Conservation (phyloP, 1,284 basidiomycete genomes). For the Baeospora myosura region DNA sequence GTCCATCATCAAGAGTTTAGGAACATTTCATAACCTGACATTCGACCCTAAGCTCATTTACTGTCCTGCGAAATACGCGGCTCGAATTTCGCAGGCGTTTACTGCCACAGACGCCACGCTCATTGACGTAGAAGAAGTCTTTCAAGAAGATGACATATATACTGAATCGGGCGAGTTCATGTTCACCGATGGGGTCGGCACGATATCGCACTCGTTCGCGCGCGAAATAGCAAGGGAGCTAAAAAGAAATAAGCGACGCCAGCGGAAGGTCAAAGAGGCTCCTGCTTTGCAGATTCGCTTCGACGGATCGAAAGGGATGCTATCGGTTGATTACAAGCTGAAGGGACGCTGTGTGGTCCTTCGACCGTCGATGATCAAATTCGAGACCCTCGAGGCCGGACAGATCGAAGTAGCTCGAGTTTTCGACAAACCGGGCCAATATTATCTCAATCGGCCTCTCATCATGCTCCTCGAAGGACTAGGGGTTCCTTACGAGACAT, state of each 20-base stretch:
- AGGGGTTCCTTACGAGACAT: constrained; percentile 45
- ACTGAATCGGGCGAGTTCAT: constrained; percentile 35
- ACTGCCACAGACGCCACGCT: constrained; percentile 60
- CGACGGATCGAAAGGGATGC: constrained; percentile 56
- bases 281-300: constrained; percentile 55
- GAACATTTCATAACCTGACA: constrained; percentile 39
- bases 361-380: constrained; percentile 59
- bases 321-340: constrained; percentile 47
- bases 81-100: constrained; percentile 65
- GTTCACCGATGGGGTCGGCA: constrained; percentile 62
- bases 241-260: constrained; percentile 29
- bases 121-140: constrained; percentile 47
- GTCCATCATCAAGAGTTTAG: constrained; percentile 45
- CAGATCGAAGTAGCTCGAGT: constrained; percentile 58
- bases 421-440: constrained; percentile 48
- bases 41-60: constrained; percentile 41
- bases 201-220: constrained; percentile 53
- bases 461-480: constrained; percentile 61
- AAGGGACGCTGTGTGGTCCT: constrained; percentile 39
- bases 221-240: constrained; percentile 40
- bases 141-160: constrained; percentile 36
- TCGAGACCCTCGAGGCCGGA: constrained; percentile 38
- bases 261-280: constrained; percentile 30
- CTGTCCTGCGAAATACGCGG: constrained; percentile 65
- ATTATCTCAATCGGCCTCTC: constrained; percentile 60